Percentiles rank a stretch among this genome's conserved stretches.
These are phyloP conservation scores for Epichloe gansuensis DNA, from an alignment of 2,329 filamentous ascomycete genomes.

Conservation along the genomic window DNA sequence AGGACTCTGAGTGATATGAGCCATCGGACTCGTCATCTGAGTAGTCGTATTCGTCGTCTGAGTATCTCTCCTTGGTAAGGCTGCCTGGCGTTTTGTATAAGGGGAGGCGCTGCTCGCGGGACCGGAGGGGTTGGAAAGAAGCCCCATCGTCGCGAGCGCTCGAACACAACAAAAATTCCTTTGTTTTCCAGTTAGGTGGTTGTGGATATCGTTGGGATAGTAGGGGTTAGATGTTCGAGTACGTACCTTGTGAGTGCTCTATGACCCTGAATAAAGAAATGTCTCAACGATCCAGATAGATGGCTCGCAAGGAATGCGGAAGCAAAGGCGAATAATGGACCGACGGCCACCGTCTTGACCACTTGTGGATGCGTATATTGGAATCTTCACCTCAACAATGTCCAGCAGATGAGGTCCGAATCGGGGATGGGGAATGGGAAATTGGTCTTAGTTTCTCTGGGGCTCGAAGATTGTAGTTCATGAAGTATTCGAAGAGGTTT, in stretches of 20 bases:
- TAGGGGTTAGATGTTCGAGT: background rate
- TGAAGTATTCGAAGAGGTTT: background rate
- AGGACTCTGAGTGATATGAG: conserved; percentile 25
- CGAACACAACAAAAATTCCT: background rate
- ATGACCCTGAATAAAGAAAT: background rate
- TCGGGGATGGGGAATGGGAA: too few species aligned
- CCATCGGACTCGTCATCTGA: conserved; percentile 33
- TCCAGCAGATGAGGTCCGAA: background rate
- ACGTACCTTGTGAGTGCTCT: background rate
- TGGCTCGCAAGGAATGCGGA: conserved; percentile 5
- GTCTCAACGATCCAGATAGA: background rate
- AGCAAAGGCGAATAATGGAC: background rate
- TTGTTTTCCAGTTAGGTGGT: background rate
- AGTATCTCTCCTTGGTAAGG: conserved; percentile 37
- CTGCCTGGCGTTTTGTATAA: conserved; percentile 35
- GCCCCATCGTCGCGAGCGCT: conserved; percentile 30
- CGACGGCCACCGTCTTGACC: background rate
- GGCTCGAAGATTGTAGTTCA: background rate
- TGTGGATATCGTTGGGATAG: background rate
- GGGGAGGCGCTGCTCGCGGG: conserved; percentile 36
- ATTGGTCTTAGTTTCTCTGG: background rate
- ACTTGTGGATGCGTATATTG: background rate
- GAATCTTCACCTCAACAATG: background rate
- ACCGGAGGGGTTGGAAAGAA: conserved; percentile 35
- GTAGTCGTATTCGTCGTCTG: conserved; percentile 37